Conservation (phyloP, 305 asterid genomes). For the Fraxinus sp. region DNA sequence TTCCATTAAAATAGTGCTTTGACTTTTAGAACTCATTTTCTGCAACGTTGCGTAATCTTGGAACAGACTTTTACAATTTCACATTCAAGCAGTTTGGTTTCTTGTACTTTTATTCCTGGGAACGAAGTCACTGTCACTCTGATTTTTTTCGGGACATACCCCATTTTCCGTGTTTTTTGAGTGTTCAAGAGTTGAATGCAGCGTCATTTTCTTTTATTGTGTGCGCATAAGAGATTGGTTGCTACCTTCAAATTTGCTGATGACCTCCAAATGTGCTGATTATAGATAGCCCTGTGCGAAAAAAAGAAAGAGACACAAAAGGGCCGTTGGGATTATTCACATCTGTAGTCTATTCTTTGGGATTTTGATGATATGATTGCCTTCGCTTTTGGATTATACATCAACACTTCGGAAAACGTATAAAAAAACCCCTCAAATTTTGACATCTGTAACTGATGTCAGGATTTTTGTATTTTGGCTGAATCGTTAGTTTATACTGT, state of each 20-base stretch:
- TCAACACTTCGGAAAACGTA: neutral
- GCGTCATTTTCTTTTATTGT: neutral
- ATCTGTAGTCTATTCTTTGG: neutral
- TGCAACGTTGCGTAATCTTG: slow-evolving; percentile 16
- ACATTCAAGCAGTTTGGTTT: neutral
- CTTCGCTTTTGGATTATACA: neutral
- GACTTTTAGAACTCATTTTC: neutral
- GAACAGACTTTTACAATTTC: neutral
- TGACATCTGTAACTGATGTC: neutral
- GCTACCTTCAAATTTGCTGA: neutral
- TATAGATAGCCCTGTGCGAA: neutral
- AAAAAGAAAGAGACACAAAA: neutral
- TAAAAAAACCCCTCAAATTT: too few relatives aligned
- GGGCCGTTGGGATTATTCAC: neutral
- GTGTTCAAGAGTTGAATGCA: neutral
- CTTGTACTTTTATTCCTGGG: neutral
- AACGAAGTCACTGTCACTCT: slow-evolving; percentile 17
- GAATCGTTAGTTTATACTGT: neutral
- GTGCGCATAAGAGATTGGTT: slow-evolving; percentile 19
- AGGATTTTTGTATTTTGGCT: neutral
- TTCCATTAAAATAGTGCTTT: neutral
- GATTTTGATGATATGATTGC: neutral
- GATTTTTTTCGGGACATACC: neutral
- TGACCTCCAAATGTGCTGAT: neutral
- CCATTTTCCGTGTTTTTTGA: slow-evolving; percentile 21